phyloP scores from a whole-genome alignment of 2,329 filamentous ascomycete species.

The Botrytis fabae region DNA sequence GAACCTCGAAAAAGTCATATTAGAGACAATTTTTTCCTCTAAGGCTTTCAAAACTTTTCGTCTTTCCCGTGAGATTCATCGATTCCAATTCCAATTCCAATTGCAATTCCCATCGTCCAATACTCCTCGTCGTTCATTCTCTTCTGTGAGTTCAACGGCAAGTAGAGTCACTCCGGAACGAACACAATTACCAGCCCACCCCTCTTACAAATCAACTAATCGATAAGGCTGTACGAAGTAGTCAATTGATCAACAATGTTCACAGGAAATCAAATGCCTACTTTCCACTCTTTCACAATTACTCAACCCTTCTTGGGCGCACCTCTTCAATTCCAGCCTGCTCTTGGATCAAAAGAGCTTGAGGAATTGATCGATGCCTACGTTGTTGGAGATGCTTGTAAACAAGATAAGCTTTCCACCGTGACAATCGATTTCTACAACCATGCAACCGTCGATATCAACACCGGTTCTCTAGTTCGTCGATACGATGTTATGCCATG shows the following conservation, averaged over 20 bases:
- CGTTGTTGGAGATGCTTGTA: slow-evolving; percentile 53
- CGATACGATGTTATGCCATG: slow-evolving; percentile 43
- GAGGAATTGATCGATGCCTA: slow-evolving; percentile 61
- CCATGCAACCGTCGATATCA: slow-evolving; percentile 56
- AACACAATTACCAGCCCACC: background rate
- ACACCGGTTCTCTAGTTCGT: slow-evolving; percentile 58
- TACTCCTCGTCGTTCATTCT: slow-evolving; percentile 16
- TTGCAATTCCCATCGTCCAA: background rate
- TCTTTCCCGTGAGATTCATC: slow-evolving; percentile 13
- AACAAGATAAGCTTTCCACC: slow-evolving; percentile 58
- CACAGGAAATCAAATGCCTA: slow-evolving; percentile 17
- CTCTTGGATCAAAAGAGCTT: slow-evolving; percentile 62
- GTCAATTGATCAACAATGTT: slow-evolving; percentile 14
- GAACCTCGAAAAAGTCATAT: slow-evolving; percentile 14
- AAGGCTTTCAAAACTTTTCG: background rate
- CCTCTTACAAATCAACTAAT: slow-evolving; percentile 2
- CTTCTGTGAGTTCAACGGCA: background rate
- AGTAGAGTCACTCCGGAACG: slow-evolving; percentile 14
- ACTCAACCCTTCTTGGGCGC: slow-evolving; percentile 59
- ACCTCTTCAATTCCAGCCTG: slow-evolving; percentile 64
- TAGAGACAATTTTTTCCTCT: slow-evolving; percentile 6
- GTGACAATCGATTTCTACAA: slow-evolving; percentile 62
- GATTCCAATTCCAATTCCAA: background rate
- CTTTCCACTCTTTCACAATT: slow-evolving; percentile 46
- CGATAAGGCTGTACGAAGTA: slow-evolving; percentile 8